phyloP scores from a whole-genome alignment of 2,329 filamentous ascomycete species.

The Fusarium xyrophilum region DNA sequence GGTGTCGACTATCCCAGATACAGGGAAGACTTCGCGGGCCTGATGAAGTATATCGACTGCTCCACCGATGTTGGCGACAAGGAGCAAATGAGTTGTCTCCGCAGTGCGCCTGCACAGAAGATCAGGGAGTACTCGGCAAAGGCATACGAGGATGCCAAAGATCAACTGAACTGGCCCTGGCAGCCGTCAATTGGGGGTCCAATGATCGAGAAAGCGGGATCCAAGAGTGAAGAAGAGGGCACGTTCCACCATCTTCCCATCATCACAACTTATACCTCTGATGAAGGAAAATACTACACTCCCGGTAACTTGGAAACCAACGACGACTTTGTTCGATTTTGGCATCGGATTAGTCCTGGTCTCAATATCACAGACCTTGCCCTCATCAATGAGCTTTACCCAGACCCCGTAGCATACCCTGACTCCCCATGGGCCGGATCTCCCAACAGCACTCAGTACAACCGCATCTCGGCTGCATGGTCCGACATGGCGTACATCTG shows the following conservation, averaged over 20 bases:
- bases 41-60: neutral
- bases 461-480: constrained; percentile 12
- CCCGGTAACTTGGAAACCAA: constrained; percentile 3
- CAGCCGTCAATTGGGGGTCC: constrained; percentile 5
- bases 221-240: neutral
- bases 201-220: neutral
- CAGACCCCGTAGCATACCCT: neutral
- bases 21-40: neutral
- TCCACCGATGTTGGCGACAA: neutral
- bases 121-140: constrained; percentile 1
- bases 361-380: constrained; percentile 3
- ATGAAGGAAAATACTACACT: constrained; percentile 11
- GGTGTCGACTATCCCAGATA: neutral
- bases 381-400: constrained; percentile 3
- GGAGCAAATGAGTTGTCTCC: neutral
- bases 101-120: neutral
- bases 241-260: constrained; percentile 3
- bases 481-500: constrained; percentile 15
- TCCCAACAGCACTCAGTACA: constrained; percentile 7
- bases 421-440: constrained; percentile 9
- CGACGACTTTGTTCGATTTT: constrained; percentile 14
- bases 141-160: constrained; percentile 1
- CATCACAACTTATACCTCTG: neutral
- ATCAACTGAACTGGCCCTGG: constrained; percentile 12
- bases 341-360: neutral